These are phyloP conservation scores for Beta lomatogona DNA, from an alignment of 179 eudicot species.

Conservation along the genomic window DNA sequence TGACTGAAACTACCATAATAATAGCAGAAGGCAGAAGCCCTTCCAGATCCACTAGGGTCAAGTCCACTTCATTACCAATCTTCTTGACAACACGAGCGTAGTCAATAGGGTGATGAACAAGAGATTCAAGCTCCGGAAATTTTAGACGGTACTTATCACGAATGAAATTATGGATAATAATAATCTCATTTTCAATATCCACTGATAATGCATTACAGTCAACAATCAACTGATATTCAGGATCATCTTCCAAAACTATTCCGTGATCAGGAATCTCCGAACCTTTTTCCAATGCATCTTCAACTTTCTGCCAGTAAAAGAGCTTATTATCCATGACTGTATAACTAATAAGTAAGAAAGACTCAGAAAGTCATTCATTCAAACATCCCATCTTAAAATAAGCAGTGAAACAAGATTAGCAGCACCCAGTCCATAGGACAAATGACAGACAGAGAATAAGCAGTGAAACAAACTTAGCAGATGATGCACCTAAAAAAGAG, in stretches of 20 bases:
- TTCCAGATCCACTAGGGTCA: conserved; percentile 92
- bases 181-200: conserved; percentile 90
- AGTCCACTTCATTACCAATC: conserved; percentile 86
- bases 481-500: not conserved
- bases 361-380: not conserved
- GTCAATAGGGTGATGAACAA: conserved; percentile 96
- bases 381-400: not conserved
- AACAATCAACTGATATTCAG: conserved; percentile 86
- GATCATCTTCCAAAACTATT: conserved; percentile 88
- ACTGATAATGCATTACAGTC: conserved; percentile 89
- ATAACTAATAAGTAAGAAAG: not conserved
- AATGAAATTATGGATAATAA: conserved; percentile 84
- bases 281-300: conserved; percentile 75
- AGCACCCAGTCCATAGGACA: not conserved
- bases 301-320: conserved; percentile 74
- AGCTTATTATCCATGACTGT: conserved; percentile 5
- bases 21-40: conserved; percentile 91
- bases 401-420: not conserved
- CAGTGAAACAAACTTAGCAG: not conserved
- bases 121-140: conserved; percentile 96
- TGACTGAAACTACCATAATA: conserved; percentile 95
- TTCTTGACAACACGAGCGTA: conserved; percentile 93
- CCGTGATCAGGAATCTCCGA: conserved; percentile 61
- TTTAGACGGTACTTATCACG: conserved; percentile 91
- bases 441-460: not conserved